These are phyloP conservation scores for Cyberlindnera mrakii DNA, from an alignment of 805 yeast species.

Conservation along the genomic window DNA sequence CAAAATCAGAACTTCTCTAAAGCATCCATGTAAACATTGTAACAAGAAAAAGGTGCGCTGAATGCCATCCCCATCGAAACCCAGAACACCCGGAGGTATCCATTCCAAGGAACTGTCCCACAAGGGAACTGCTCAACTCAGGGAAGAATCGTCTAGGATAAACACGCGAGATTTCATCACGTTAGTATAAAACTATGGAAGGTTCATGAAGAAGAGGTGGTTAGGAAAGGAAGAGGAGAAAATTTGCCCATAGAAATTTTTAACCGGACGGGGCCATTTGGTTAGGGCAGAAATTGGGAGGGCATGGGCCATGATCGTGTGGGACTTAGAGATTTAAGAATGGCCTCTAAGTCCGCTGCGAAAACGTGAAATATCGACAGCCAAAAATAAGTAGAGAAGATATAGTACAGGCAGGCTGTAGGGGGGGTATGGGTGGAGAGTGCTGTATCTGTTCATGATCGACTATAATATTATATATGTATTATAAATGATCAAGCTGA, in stretches of 20 bases:
- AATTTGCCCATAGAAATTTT: not conserved
- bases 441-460: too few relatives aligned
- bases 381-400: too few relatives aligned
- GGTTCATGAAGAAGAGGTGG: slow-evolving; percentile 15
- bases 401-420: too few relatives aligned
- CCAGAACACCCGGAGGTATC: slow-evolving; percentile 17
- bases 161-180: slow-evolving; percentile 28
- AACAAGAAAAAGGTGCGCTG: slow-evolving; percentile 26
- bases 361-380: too few relatives aligned
- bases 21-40: slow-evolving; percentile 20
- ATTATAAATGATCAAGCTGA: too few relatives aligned
- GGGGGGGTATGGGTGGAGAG: too few relatives aligned
- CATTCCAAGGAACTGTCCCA: slow-evolving; percentile 16
- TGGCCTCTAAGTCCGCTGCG: not conserved
- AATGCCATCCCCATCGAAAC: slow-evolving; percentile 26
- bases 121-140: slow-evolving; percentile 18
- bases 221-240: not conserved
- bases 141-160: slow-evolving; percentile 21
- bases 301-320: too few relatives aligned
- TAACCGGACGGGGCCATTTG: not conserved
- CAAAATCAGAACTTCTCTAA: slow-evolving; percentile 24
- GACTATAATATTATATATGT: too few relatives aligned
- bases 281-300: not conserved
- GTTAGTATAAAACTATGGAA: slow-evolving; percentile 28
- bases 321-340: too few relatives aligned